Conservation (phyloP, 805 yeast species). For the Ascoidea rubescens region DNA sequence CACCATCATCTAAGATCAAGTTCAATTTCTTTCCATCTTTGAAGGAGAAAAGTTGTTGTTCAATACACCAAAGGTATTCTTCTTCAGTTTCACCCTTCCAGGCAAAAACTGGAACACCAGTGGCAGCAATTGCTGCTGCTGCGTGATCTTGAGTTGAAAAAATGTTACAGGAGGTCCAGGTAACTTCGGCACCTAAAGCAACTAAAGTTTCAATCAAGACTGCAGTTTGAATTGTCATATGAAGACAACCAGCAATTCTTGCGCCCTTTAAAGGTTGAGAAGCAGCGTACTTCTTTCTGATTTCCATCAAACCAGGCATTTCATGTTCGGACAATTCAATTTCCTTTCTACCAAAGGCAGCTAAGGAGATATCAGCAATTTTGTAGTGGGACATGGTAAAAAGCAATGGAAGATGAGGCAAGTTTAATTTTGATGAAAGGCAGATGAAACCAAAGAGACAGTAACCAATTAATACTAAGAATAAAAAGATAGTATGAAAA, state of each 20-base stretch:
- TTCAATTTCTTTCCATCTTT: slow-evolving; percentile 90
- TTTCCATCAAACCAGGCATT: slow-evolving; percentile 99
- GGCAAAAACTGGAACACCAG: slow-evolving; percentile 98
- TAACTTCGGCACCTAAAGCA: slow-evolving; percentile 98
- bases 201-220: slow-evolving; percentile 94
- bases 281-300: slow-evolving; percentile 82
- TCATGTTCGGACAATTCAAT: slow-evolving; percentile 98
- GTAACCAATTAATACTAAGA: too few relatives aligned
- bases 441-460: too few relatives aligned
- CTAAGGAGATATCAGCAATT: slow-evolving; percentile 95
- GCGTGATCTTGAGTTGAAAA: slow-evolving; percentile 99
- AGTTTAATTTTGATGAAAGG: too few relatives aligned
- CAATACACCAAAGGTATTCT: slow-evolving; percentile 98
- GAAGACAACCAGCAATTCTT: slow-evolving; percentile 97
- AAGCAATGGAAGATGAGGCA: too few relatives aligned
- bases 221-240: slow-evolving; percentile 99
- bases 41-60: slow-evolving; percentile 97
- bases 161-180: slow-evolving; percentile 99
- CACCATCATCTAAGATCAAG: slow-evolving; percentile 98
- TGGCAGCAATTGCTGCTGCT: slow-evolving; percentile 98
- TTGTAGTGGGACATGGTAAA: slow-evolving; percentile 44
- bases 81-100: slow-evolving; percentile 99
- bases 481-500: too few relatives aligned
- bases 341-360: slow-evolving; percentile 99
- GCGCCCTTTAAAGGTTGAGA: slow-evolving; percentile 97